A percentile compares a stretch with the other conserved stretches of the same genome.
These are phyloP conservation scores for Apophysomyces variabilis DNA, from an alignment of 371 early-diverging fungal genomes.

Conservation along the genomic window DNA sequence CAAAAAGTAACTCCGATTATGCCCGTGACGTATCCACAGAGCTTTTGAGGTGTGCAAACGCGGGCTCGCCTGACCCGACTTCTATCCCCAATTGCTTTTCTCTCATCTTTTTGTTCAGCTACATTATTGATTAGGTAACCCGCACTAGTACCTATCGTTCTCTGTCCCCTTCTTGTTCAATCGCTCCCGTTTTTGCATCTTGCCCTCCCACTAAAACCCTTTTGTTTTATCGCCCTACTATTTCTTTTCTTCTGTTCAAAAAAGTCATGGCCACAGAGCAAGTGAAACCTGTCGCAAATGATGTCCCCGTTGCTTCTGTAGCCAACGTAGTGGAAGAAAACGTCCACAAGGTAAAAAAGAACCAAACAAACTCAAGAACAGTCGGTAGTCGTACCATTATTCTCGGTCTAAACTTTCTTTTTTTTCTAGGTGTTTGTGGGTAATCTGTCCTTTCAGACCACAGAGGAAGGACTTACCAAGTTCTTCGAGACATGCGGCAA, in stretches of 20 bases:
- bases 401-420: background rate
- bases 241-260: constrained; percentile 15
- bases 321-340: constrained; percentile 7
- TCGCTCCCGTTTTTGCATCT: constrained; percentile 8
- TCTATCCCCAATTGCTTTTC: constrained; percentile 1
- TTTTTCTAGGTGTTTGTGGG: constrained; percentile 84
- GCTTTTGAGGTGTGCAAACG: background rate
- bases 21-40: too few species aligned
- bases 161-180: constrained; percentile 3
- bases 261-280: constrained; percentile 16
- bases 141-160: constrained; percentile 5
- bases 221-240: constrained; percentile 7
- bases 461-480: constrained; percentile 73
- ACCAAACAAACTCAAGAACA: background rate
- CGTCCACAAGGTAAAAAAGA: constrained; percentile 14
- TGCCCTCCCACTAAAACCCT: constrained; percentile 7
- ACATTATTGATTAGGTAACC: constrained; percentile 8
- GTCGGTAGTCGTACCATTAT: background rate
- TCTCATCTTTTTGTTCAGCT: constrained; percentile 13
- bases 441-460: constrained; percentile 86
- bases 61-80: background rate
- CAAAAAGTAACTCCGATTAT: too few species aligned
- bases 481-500: constrained; percentile 76
- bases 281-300: constrained; percentile 5
- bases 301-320: background rate